Evolutionary conservation across 352 stramenopile species (phyloP), one percentile per base, ranked within the genome.

Genomic region (Plasmopara halstedii): DNA sequence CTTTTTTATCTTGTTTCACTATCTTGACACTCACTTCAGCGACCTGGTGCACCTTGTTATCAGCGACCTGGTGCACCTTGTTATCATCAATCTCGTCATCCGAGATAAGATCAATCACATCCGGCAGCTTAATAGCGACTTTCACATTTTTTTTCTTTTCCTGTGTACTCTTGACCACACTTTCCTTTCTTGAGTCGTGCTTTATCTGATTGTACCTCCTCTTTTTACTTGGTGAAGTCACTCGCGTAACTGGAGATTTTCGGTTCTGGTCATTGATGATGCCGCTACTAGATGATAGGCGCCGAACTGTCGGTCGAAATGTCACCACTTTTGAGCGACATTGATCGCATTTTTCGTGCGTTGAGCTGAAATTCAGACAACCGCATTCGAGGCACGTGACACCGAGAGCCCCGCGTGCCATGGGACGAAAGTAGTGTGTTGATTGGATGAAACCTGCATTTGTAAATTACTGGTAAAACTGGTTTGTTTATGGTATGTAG

Each of bases 361-460:
- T 45, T 9, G 36, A 41, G 39, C 44, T 69, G 39, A 73, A 79
- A 38, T 73, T 79, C 38, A 79, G 56, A 49, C 64, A 73, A 21
- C 68, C 64, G 27, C 68, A 79, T n/a, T 56, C 46, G 32, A 41
- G 53, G 46, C 68, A 79, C 13, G 57, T 65, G 10, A 74, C 51
- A 22, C 50, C 37, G 29, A 32, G 27, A 43, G 45, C 43, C 17
- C 27, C 33, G 17, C 42, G 53, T 25, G 49, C 58, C 58, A 64
- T 61, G 14, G n/a, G 34, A 38, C 33, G 5, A 7, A 25, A n/a
- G 15, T 21, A 26, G 4, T 14, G n/a, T 17, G 31, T 26, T 37
- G 18, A 39, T 49, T 49, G 42, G 31, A 3, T 26, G 19, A 60
- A 38, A 22, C 25, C 2, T 4, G 10, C 14, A 20, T n/a, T n/a